These are phyloP conservation scores for Rhynchosporium agropyri DNA, from an alignment of 2,329 filamentous ascomycete species.

Conservation along the genomic window DNA sequence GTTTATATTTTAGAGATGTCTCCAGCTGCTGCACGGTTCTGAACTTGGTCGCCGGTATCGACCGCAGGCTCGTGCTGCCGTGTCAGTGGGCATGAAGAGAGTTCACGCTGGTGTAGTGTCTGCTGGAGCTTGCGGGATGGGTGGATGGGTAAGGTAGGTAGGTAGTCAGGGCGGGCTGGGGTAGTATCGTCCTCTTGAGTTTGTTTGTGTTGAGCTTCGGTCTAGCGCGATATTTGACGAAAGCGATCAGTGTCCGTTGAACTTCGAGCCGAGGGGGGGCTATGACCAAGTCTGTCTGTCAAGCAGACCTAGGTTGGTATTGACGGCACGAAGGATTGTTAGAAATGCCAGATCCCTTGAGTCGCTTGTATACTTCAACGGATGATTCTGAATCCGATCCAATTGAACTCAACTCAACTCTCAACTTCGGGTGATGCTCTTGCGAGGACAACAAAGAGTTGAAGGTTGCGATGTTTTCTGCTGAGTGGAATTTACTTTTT, in stretches of 20 bases:
- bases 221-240: slow-evolving; percentile 25
- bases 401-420: not conserved
- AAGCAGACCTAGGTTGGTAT: slow-evolving; percentile 5
- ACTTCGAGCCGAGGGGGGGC: slow-evolving; percentile 18
- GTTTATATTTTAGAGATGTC: slow-evolving; percentile 29
- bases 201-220: slow-evolving; percentile 25
- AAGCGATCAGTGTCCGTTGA: slow-evolving; percentile 18
- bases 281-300: slow-evolving; percentile 18
- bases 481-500: slow-evolving; percentile 23
- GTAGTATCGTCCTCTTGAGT: not conserved
- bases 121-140: no score
- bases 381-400: not conserved
- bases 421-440: not conserved
- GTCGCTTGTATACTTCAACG: not conserved
- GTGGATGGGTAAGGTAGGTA: not conserved
- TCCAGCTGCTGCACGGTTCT: slow-evolving; percentile 23
- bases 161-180: not conserved
- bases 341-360: slow-evolving; percentile 6
- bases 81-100: slow-evolving; percentile 13
- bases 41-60: slow-evolving; percentile 26
- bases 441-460: slow-evolving; percentile 8
- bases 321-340: not conserved
- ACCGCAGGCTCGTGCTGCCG: slow-evolving; percentile 13
- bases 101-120: slow-evolving; percentile 17
- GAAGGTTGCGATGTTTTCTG: slow-evolving; percentile 28